Evolutionary conservation across 352 stramenopile genomes (phyloP).

Genomic region (Globisporangium yorkense): DNA sequence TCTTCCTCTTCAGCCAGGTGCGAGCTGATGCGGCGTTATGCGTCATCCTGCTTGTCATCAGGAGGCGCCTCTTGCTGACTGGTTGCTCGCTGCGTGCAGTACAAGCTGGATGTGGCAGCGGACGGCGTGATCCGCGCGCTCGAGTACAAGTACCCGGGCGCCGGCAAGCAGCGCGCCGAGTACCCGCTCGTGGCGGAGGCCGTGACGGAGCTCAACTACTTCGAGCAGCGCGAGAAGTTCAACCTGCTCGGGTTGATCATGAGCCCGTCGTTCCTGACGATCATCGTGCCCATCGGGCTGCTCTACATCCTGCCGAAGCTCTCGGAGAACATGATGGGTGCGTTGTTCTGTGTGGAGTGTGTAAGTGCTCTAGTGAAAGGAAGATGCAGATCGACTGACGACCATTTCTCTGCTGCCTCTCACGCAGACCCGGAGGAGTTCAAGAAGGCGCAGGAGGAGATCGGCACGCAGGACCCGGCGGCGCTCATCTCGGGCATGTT

Average conservation of each 20-base stretch:
- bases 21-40: background rate
- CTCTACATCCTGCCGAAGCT: slow-evolving; percentile 80
- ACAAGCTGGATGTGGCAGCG: slow-evolving; percentile 8
- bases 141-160: slow-evolving; percentile 79
- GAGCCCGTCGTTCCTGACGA: slow-evolving; percentile 78
- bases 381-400: background rate
- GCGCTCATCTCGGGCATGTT: slow-evolving; percentile 70
- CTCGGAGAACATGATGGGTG: slow-evolving; percentile 71
- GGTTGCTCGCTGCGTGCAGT: background rate
- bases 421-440: slow-evolving; percentile 75
- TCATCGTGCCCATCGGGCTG: slow-evolving; percentile 69
- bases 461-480: slow-evolving; percentile 63
- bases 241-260: slow-evolving; percentile 68
- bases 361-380: background rate
- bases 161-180: slow-evolving; percentile 44
- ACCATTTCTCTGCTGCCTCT: background rate
- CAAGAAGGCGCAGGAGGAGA: slow-evolving; percentile 84
- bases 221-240: slow-evolving; percentile 82
- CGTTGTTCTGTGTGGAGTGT: slow-evolving; percentile 6
- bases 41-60: background rate
- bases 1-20: slow-evolving; percentile 70
- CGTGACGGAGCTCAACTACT: slow-evolving; percentile 73
- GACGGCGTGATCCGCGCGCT: slow-evolving; percentile 20
- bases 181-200: slow-evolving; percentile 64
- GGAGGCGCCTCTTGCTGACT: background rate